Conservation (phyloP, 164 flowering plant species). For the Aristolochia fimbriata region DNA sequence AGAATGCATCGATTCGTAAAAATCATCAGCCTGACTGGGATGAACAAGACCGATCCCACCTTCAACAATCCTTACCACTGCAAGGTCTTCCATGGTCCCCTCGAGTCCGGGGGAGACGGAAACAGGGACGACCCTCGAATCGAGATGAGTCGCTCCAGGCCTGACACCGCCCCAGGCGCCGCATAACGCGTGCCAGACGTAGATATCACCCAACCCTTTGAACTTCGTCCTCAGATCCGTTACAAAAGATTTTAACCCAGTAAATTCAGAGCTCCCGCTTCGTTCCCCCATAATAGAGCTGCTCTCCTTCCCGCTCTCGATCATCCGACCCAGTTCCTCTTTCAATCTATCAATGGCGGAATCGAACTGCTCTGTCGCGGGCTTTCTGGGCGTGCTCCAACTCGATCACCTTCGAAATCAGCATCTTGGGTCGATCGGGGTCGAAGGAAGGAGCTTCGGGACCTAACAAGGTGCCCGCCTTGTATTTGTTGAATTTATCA, state of each 20-base stretch:
- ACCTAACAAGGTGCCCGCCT: slow-evolving; percentile 35
- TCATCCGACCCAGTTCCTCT: slow-evolving; percentile 34
- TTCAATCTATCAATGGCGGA: slow-evolving; percentile 24
- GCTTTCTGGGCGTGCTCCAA: slow-evolving; percentile 55
- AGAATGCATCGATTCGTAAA: slow-evolving; percentile 74
- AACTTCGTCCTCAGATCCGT: slow-evolving; percentile 54
- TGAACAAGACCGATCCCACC: slow-evolving; percentile 72
- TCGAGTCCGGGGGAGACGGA: slow-evolving; percentile 56
- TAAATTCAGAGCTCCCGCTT: slow-evolving; percentile 10
- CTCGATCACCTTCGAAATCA: slow-evolving; percentile 59
- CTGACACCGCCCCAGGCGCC: slow-evolving; percentile 96
- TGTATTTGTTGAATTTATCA: slow-evolving; percentile 56
- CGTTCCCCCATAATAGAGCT: slow-evolving; percentile 1
- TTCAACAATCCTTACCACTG: slow-evolving; percentile 62
- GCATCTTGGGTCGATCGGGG: slow-evolving; percentile 47
- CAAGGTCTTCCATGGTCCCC: slow-evolving; percentile 74
- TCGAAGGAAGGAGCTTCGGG: slow-evolving; percentile 38
- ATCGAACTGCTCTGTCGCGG: slow-evolving; percentile 27
- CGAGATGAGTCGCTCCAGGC: slow-evolving; percentile 57
- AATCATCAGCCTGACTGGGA: slow-evolving; percentile 63
- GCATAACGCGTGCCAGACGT: slow-evolving; percentile 81
- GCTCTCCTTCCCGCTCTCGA: slow-evolving; percentile 15
- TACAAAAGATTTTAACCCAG: slow-evolving; percentile 63
- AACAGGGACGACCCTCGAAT: slow-evolving; percentile 33
- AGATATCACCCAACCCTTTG: slow-evolving; percentile 70